A percentile compares a stretch with the other conserved stretches of the same genome.
Conservation (phyloP, 2,329 filamentous ascomycete genomes). For the Ophiosphaerella korrae region DNA sequence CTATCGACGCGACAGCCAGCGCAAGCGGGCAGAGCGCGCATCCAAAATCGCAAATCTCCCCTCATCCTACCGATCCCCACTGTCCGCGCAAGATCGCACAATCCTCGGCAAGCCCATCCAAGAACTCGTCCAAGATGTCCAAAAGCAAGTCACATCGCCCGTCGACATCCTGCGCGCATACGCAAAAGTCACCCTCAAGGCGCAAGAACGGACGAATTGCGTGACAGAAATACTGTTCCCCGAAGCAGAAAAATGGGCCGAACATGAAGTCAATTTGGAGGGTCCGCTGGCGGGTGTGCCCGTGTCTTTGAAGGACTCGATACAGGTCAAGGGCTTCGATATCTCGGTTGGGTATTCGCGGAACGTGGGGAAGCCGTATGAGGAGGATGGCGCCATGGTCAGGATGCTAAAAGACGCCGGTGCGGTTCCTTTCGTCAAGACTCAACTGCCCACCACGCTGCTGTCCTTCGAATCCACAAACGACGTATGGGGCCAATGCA, state of each 20-base stretch:
- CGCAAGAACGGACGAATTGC: constrained; percentile 86
- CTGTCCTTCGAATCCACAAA: constrained; percentile 83
- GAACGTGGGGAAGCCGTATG: constrained; percentile 69
- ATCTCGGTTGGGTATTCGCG: constrained; percentile 79
- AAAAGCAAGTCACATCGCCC: constrained; percentile 68
- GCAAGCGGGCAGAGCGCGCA: constrained; percentile 78
- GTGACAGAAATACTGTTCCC: constrained; percentile 84
- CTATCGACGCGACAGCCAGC: constrained; percentile 59
- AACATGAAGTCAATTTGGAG: constrained; percentile 68
- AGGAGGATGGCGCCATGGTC: constrained; percentile 73
- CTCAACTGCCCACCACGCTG: constrained; percentile 83
- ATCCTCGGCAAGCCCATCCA: constrained; percentile 77
- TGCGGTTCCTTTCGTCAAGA: constrained; percentile 91
- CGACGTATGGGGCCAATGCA: constrained; percentile 79
- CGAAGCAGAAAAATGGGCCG: constrained; percentile 74
- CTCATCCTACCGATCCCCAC: constrained; percentile 66
- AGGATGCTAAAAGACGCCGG: constrained; percentile 83
- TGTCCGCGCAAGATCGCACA: constrained; percentile 67
- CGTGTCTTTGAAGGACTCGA: constrained; percentile 77
- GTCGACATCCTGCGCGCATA: constrained; percentile 81
- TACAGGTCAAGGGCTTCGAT: constrained; percentile 83
- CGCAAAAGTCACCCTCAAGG: constrained; percentile 81
- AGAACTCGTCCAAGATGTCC: constrained; percentile 77
- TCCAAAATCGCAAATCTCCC: constrained; percentile 71
- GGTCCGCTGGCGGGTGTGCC: constrained; percentile 88